A percentile compares a stretch with the other conserved stretches of the same genome.
Conservation (phyloP, 768 basidiomycete species). For the Pluteus cervinus region DNA sequence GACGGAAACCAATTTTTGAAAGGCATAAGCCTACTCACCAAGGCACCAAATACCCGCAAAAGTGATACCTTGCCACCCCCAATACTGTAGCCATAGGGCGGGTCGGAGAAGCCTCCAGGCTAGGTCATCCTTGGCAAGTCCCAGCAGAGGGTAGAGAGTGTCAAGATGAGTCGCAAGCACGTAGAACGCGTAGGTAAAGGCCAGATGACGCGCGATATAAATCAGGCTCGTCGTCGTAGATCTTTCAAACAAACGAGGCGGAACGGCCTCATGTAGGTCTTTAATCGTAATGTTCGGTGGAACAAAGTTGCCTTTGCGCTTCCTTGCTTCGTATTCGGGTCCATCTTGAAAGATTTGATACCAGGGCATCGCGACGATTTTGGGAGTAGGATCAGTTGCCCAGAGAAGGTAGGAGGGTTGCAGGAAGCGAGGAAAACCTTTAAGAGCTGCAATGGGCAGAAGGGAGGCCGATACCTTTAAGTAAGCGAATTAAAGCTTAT, state of each 20-base stretch:
- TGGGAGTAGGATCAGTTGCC: not conserved
- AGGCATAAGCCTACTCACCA: slow-evolving; percentile 20
- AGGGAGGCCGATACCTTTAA: too few species aligned
- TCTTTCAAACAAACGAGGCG: slow-evolving; percentile 38
- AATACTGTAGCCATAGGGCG: slow-evolving; percentile 38
- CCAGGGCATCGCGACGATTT: slow-evolving; percentile 26
- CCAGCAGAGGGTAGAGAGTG: slow-evolving; percentile 1
- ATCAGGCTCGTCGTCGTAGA: slow-evolving; percentile 36
- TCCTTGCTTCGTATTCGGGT: slow-evolving; percentile 44
- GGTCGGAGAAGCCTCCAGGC: slow-evolving; percentile 15
- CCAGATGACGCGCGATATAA: slow-evolving; percentile 38
- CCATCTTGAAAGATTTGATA: slow-evolving; percentile 39
- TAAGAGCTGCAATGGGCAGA: too few species aligned
- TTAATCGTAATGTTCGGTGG: slow-evolving; percentile 38
- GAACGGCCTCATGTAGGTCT: slow-evolving; percentile 42
- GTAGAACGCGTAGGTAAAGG: slow-evolving; percentile 32
- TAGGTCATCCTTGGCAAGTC: slow-evolving; percentile 7
- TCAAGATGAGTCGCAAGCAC: slow-evolving; percentile 32
- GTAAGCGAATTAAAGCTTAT: too few species aligned
- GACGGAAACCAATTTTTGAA: slow-evolving; percentile 1
- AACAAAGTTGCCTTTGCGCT: slow-evolving; percentile 27
- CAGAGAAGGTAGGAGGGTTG: too few species aligned
- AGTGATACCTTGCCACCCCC: slow-evolving; percentile 43
- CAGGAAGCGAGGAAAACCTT: too few species aligned
- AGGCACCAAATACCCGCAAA: slow-evolving; percentile 40